Percentiles rank a stretch among this genome's conserved stretches.
Conservation (phyloP, 768 basidiomycete genomes). For the Auricularia cornea region DNA sequence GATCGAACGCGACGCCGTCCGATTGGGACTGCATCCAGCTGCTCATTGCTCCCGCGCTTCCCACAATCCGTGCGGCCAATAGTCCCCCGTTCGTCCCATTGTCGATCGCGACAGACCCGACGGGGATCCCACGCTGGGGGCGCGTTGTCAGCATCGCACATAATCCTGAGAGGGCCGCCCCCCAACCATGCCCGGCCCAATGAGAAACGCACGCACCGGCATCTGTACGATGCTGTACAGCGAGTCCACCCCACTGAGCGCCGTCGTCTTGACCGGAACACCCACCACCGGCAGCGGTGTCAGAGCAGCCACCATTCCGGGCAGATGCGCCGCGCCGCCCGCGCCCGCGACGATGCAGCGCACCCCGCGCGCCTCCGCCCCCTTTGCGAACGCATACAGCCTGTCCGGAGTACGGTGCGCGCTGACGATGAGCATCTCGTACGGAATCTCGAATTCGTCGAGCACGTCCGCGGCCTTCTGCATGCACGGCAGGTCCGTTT, state of each 20-base stretch:
- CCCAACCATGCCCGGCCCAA: background rate
- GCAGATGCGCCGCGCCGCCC: constrained; percentile 96
- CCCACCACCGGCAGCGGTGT: constrained; percentile 89
- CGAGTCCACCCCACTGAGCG: constrained; percentile 93
- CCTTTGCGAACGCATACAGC: constrained; percentile 71
- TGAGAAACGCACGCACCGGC: constrained; percentile 57
- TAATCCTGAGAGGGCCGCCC: background rate
- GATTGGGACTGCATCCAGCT: background rate
- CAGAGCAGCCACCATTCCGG: constrained; percentile 97
- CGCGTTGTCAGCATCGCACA: constrained; percentile 1
- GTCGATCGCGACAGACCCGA: constrained; percentile 95
- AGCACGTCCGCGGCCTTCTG: constrained; percentile 80
- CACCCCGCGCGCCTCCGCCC: constrained; percentile 56
- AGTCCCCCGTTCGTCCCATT: constrained; percentile 91
- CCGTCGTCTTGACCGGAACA: constrained; percentile 92
- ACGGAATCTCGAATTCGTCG: constrained; percentile 74
- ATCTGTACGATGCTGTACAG: constrained; percentile 97
- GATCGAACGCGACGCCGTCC: background rate
- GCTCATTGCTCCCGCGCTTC: background rate
- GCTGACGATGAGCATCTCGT: constrained; percentile 92
- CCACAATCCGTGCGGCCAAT: constrained; percentile 71
- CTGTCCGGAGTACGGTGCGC: constrained; percentile 92
- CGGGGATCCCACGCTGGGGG: constrained; percentile 83
- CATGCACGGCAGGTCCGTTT: constrained; percentile 95
- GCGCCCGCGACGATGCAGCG: constrained; percentile 87